These are phyloP conservation scores for Edaphochlamys debaryana DNA, from an alignment of 139 green algal species.

Conservation along the genomic window DNA sequence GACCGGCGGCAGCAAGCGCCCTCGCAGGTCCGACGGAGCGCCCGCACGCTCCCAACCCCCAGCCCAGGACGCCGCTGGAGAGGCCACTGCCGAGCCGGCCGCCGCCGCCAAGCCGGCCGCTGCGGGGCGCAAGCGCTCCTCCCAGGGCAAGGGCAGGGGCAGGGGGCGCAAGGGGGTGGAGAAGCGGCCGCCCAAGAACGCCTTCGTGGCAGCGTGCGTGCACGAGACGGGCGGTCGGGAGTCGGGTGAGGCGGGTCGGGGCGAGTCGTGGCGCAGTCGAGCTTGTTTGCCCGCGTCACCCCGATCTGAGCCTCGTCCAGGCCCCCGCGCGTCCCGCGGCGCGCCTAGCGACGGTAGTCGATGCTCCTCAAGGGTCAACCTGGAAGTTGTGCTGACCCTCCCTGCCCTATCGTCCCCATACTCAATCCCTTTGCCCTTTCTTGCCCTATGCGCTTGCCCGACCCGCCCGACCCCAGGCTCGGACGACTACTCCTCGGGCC, in stretches of 20 bases:
- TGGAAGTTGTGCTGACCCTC: neutral
- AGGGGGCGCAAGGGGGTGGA: too few relatives aligned
- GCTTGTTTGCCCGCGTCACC: too few relatives aligned
- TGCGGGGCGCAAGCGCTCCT: too few relatives aligned
- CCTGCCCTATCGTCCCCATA: neutral
- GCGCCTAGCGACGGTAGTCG: neutral
- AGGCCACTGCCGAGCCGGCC: too few relatives aligned
- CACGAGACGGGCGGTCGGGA: conserved; percentile 5
- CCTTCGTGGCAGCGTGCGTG: conserved; percentile 35
- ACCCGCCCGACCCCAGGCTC: neutral
- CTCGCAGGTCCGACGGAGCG: neutral
- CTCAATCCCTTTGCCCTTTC: neutral
- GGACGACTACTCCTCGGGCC: conserved; percentile 52
- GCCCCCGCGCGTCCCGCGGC: neutral
- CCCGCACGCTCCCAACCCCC: neutral
- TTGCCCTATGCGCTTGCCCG: too few relatives aligned
- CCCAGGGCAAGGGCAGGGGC: neutral
- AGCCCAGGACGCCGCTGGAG: neutral
- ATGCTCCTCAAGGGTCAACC: neutral
- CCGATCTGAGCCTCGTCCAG: too few relatives aligned
- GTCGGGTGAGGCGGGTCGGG: neutral
- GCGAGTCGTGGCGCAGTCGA: neutral
- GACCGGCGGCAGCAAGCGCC: neutral
- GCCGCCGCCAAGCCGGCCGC: neutral
- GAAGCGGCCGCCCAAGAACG: neutral